Percentiles rank a stretch among this genome's conserved stretches.
Conservation (phyloP, 1,284 basidiomycete genomes). For the Clitocybe nebularis region DNA sequence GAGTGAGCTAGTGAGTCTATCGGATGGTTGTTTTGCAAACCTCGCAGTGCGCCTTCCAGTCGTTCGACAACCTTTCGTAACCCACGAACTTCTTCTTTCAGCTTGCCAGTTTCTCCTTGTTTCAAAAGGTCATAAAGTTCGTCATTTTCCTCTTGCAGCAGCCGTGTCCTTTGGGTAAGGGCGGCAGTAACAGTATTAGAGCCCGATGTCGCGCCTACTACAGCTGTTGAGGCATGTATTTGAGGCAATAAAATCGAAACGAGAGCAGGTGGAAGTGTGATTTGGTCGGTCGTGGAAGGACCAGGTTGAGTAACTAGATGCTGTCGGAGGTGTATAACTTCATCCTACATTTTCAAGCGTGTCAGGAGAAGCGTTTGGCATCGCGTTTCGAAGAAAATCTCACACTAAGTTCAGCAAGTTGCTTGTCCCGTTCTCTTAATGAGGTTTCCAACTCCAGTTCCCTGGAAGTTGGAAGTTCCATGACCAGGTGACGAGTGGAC, state of each 20-base stretch:
- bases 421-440: constrained; percentile 65
- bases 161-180: constrained; percentile 62
- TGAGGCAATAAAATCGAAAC: constrained; percentile 65
- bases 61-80: constrained; percentile 61
- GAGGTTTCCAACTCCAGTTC: constrained; percentile 76
- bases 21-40: constrained; percentile 33
- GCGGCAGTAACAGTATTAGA: constrained; percentile 65
- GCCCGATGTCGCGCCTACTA: constrained; percentile 27
- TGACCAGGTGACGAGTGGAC: constrained; percentile 25
- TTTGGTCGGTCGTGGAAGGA: constrained; percentile 52
- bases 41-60: constrained; percentile 69
- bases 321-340: constrained; percentile 61
- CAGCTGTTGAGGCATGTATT: constrained; percentile 38
- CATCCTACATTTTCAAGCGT: constrained; percentile 46
- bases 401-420: constrained; percentile 67
- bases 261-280: constrained; percentile 64
- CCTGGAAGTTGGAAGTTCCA: constrained; percentile 68
- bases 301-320: constrained; percentile 56
- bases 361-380: constrained; percentile 5
- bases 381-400: constrained; percentile 24
- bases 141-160: constrained; percentile 79
- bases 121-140: constrained; percentile 72
- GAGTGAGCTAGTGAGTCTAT: constrained; percentile 6
- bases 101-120: constrained; percentile 62
- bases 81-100: constrained; percentile 75